Evolutionary conservation across 805 yeast genomes (phyloP), one percentile per base, ranked within the genome.

Genomic region (Cyberlindnera petersonii): DNA sequence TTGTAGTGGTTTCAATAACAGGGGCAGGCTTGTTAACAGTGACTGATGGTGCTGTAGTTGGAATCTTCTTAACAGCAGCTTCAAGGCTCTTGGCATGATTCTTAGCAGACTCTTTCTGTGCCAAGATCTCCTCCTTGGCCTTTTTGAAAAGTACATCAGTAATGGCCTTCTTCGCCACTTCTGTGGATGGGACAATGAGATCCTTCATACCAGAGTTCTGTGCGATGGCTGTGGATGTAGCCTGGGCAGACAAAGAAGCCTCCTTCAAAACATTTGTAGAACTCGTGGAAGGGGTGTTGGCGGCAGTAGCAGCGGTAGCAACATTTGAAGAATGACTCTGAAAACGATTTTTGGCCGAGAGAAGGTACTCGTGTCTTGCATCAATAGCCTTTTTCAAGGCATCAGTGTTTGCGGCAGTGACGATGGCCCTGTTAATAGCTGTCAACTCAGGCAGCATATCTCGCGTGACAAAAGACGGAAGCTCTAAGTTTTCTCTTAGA

Each of bases 41-140:
- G n/a, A n/a, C n/a, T n/a, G n/a, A n/a, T 17, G 21, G 27, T 7
- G 35, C 5, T 6, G 8, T 11, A 5, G 20, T 21, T 17, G 28
- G 35, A n/a, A 36, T 27, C 30, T 32, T 35, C 34, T 20, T 33
- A 11, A 27, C 31, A n/a, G 33, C 30, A 13, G 33, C 20, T 21
- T 31, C 37, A 23, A 32, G n/a, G 9, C 11, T 23, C 34, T 31
- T 31, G 13, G 24, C 17, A 5, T 27, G 31, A 26, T 33, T 35
- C 5, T 29, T 32, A 9, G 34, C 29, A n/a, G 31, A 31, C 22
- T 35, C 26, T 42, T 42, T 44, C 42, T 44, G 31, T 6, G 41
- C 38, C 21, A 23, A 37, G 4, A 47, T 24, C 19, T 37, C 47
- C 14, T 31, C 39, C 28, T 44, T 43, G 9, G 50, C 52, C 35